These are phyloP conservation scores for Termitomyces sp. DNA, from an alignment of 768 basidiomycete genomes.

Conservation along the genomic window DNA sequence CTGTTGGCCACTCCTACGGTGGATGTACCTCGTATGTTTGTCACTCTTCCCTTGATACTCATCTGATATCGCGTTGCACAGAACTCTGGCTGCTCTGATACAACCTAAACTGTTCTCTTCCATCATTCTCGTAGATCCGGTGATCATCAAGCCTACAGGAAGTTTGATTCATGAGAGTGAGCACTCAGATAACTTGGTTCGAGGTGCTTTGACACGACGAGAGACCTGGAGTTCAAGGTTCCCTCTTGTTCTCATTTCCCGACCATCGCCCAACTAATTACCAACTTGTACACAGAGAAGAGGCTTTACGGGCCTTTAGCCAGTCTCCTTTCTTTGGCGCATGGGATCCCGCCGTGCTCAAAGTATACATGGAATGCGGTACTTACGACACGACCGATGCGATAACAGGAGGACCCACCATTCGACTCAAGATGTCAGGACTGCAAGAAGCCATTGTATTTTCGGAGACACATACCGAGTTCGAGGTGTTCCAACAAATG, in stretches of 20 bases:
- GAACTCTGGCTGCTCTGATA: constrained; percentile 54
- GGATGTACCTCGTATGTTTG: constrained; percentile 65
- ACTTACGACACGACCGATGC: constrained; percentile 31
- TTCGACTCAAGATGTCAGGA: constrained; percentile 60
- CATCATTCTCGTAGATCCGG: constrained; percentile 75
- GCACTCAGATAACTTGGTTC: constrained; percentile 19
- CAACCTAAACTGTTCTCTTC: constrained; percentile 64
- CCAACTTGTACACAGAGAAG: constrained; percentile 36
- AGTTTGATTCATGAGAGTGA: constrained; percentile 3
- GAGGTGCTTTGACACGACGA: constrained; percentile 52
- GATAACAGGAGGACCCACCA: constrained; percentile 23
- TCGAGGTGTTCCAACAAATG: constrained; percentile 37
- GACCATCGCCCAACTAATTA: not conserved
- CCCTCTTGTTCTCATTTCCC: not conserved
- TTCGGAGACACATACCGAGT: constrained; percentile 35
- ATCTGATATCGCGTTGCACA: not conserved
- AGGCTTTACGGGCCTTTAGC: constrained; percentile 45
- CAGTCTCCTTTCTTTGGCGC: constrained; percentile 59
- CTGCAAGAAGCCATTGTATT: constrained; percentile 64
- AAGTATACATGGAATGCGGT: constrained; percentile 55
- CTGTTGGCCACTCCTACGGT: constrained; percentile 81
- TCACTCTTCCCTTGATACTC: not conserved
- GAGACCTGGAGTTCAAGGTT: constrained; percentile 61
- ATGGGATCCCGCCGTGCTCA: constrained; percentile 64
- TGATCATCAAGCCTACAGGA: constrained; percentile 37